Conservation (phyloP, 495 filamentous ascomycete genomes). For the Endocarpon pusillum region DNA sequence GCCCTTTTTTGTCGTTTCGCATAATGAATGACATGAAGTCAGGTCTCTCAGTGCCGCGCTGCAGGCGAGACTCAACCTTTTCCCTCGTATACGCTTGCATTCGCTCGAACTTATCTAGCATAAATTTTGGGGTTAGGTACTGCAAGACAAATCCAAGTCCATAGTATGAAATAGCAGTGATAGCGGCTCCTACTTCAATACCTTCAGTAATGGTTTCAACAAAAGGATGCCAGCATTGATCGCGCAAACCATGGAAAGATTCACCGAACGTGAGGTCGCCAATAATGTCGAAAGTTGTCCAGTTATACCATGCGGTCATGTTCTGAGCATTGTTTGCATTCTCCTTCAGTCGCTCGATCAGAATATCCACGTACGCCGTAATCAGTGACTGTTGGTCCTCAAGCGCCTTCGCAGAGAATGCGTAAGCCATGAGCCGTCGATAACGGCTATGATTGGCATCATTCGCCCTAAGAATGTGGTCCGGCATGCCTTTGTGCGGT, state of each 20-base stretch:
- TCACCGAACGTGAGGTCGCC: conserved; percentile 40
- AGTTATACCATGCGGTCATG: conserved; percentile 32
- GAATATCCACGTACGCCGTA: conserved; percentile 24
- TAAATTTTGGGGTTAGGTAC: too few species aligned
- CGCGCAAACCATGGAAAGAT: conserved; percentile 35
- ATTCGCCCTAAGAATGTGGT: conserved; percentile 14
- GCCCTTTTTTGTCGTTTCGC: conserved; percentile 7
- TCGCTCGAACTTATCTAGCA: too few species aligned
- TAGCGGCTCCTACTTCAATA: neutral
- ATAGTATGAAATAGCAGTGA: conserved; percentile 14
- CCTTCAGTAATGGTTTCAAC: neutral
- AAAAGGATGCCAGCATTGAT: conserved; percentile 22
- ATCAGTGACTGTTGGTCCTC: conserved; percentile 27
- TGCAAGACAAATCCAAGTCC: too few species aligned
- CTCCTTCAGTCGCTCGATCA: conserved; percentile 26
- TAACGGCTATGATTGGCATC: conserved; percentile 23
- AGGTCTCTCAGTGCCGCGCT: conserved; percentile 7
- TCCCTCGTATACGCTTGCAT: conserved; percentile 1
- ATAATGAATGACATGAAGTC: conserved; percentile 18
- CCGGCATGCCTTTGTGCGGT: conserved; percentile 3
- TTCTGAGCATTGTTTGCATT: conserved; percentile 17
- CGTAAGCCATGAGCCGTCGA: conserved; percentile 32
- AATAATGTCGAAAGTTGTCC: conserved; percentile 41
- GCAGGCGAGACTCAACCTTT: conserved; percentile 13
- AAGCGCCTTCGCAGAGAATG: conserved; percentile 32